Conservation (phyloP, 768 basidiomycete species). For the Lactifluus volemus region DNA sequence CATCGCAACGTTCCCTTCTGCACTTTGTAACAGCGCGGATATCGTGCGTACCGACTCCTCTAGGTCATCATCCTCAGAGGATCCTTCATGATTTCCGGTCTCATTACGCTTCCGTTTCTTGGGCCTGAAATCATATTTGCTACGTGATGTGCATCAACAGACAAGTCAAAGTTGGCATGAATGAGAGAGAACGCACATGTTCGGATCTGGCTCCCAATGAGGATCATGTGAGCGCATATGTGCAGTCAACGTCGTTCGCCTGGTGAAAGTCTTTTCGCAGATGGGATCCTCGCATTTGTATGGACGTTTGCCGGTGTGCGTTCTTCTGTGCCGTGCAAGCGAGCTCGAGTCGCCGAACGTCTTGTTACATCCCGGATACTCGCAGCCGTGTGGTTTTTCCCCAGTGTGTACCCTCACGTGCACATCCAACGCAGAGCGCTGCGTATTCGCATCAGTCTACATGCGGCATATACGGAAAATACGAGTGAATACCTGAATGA, state of each 20-base stretch:
- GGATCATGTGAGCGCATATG: constrained; percentile 89
- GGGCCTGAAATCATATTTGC: constrained; percentile 72
- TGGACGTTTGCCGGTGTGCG: constrained; percentile 79
- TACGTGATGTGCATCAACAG: constrained; percentile 24
- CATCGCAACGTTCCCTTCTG: constrained; percentile 24
- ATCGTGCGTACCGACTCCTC: constrained; percentile 71
- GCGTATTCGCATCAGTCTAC: constrained; percentile 10
- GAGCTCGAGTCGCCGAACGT: constrained; percentile 90
- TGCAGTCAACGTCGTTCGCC: constrained; percentile 73
- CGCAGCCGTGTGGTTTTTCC: constrained; percentile 87
- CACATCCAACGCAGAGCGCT: constrained; percentile 87
- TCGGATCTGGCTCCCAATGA: constrained; percentile 76
- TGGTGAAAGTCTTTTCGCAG: constrained; percentile 83
- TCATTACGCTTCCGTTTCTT: constrained; percentile 48
- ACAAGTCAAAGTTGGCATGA: background rate
- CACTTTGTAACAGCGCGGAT: constrained; percentile 54
- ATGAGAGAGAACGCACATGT: constrained; percentile 46
- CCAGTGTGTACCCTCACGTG: constrained; percentile 88
- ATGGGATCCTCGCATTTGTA: constrained; percentile 79
- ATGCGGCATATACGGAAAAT: constrained; percentile 5
- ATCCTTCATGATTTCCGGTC: constrained; percentile 27
- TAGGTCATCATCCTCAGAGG: constrained; percentile 46
- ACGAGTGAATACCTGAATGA: constrained; percentile 63
- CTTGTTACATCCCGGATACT: constrained; percentile 80
- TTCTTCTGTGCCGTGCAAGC: constrained; percentile 84